These are phyloP conservation scores for Ambrosia trifida DNA, from an alignment of 129 eudicot species.

Conservation along the genomic window DNA sequence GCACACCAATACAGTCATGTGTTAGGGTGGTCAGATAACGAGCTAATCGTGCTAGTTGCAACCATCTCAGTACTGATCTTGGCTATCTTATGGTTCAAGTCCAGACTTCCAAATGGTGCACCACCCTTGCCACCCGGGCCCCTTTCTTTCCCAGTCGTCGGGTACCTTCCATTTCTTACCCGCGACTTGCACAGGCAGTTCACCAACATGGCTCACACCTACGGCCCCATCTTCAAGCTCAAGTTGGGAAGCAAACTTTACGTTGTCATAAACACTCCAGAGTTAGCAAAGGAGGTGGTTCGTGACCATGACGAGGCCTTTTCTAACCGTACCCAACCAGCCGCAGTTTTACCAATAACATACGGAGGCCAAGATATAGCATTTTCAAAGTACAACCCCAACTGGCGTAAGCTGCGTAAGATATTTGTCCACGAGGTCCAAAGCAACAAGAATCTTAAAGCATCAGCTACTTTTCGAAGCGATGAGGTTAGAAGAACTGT, in stretches of 20 bases:
- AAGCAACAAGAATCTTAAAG: conserved; percentile 18
- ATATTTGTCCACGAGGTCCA: conserved; percentile 16
- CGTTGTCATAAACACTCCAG: conserved; percentile 2
- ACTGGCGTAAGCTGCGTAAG: conserved; percentile 9
- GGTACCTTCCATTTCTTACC: conserved; percentile 11
- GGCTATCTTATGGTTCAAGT: conserved; percentile 5
- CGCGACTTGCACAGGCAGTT: conserved; percentile 2
- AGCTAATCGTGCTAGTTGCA: background rate
- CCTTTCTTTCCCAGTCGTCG: background rate
- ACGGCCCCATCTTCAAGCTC: conserved; percentile 19
- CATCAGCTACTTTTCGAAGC: background rate
- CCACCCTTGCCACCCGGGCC: conserved; percentile 17
- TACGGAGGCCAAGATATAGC: conserved; percentile 2
- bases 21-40: background rate
- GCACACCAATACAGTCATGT: background rate
- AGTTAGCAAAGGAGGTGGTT: conserved; percentile 7
- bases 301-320: conserved; percentile 15
- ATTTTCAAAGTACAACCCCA: background rate
- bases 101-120: background rate
- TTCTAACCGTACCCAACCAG: background rate
- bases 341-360: background rate
- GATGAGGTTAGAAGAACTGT: conserved; percentile 3
- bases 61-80: background rate
- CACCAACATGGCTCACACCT: conserved; percentile 12
- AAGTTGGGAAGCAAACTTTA: conserved; percentile 14